Percentiles rank a stretch among this genome's conserved stretches.
These are phyloP conservation scores for Aspergillus sp. DNA, from an alignment of 2,329 filamentous ascomycete genomes.

Conservation along the genomic window DNA sequence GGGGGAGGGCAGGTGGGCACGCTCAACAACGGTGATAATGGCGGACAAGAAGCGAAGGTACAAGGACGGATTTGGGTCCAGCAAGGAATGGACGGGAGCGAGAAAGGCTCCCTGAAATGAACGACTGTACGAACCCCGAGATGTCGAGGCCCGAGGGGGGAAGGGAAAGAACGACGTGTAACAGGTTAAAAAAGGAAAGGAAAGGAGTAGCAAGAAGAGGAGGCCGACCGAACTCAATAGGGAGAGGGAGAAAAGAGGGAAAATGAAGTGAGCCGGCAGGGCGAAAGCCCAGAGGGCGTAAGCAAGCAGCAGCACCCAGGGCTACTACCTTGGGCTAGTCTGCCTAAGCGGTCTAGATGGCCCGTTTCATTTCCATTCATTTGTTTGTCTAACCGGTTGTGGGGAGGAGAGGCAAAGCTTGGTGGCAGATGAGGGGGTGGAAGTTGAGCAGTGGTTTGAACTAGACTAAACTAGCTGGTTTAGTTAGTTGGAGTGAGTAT, in stretches of 20 bases:
- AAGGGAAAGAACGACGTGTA: constrained; percentile 15
- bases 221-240: constrained; percentile 16
- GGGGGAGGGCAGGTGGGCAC: neutral
- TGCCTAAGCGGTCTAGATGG: constrained; percentile 13
- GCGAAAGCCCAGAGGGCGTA: neutral
- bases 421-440: neutral
- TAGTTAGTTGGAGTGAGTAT: neutral
- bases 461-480: neutral
- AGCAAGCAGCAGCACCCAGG: neutral
- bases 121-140: constrained; percentile 15
- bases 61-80: constrained; percentile 2
- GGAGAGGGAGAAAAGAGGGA: constrained; percentile 17
- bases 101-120: constrained; percentile 19
- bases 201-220: constrained; percentile 6
- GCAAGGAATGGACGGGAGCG: constrained; percentile 32
- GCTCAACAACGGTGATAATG: neutral
- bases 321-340: constrained; percentile 3
- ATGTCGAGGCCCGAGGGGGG: constrained; percentile 8
- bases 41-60: constrained; percentile 12
- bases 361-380: constrained; percentile 11
- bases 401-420: constrained; percentile 6
- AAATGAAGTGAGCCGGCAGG: constrained; percentile 1
- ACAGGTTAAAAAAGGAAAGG: constrained; percentile 1
- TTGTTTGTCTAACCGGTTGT: constrained; percentile 7
- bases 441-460: neutral